A percentile compares a stretch with the other conserved stretches of the same genome.
These are phyloP conservation scores for Cordyceps cicadae DNA, from an alignment of 2,329 filamentous ascomycete species.

Conservation along the genomic window DNA sequence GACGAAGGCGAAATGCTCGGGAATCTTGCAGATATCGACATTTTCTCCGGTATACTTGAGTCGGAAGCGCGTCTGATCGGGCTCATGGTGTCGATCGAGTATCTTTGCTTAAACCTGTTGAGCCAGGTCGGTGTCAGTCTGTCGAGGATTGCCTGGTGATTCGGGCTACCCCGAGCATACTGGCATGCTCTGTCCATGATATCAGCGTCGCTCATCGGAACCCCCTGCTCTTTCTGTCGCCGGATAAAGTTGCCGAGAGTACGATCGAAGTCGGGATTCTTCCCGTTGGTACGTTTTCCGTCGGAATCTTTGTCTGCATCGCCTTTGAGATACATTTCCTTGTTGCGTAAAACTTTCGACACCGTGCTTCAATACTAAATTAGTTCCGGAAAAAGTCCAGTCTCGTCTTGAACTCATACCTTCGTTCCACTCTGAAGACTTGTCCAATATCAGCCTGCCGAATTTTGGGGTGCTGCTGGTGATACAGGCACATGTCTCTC, in stretches of 20 bases:
- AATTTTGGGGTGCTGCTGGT: conserved; percentile 78
- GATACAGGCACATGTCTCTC: conserved; percentile 86
- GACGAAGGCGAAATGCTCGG: conserved; percentile 61
- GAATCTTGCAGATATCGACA: conserved; percentile 45
- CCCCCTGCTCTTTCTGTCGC: conserved; percentile 70
- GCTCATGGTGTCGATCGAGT: conserved; percentile 46
- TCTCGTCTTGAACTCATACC: conserved; percentile 47
- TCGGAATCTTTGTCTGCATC: conserved; percentile 63
- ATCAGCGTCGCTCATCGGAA: conserved; percentile 66
- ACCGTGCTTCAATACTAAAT: conserved; percentile 61
- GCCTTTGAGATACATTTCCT: conserved; percentile 88
- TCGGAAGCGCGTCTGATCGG: conserved; percentile 52
- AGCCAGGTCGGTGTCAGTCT: conserved; percentile 72
- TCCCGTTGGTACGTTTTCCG: conserved; percentile 74
- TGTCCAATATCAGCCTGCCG: conserved; percentile 97
- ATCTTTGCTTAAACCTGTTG: conserved; percentile 92
- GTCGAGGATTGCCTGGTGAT: conserved; percentile 63
- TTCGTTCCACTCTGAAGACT: conserved; percentile 93
- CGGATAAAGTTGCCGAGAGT: conserved; percentile 80
- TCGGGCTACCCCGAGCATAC: conserved; percentile 63
- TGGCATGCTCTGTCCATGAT: conserved; percentile 78
- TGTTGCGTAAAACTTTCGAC: conserved; percentile 92
- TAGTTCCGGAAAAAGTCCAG: conserved; percentile 10
- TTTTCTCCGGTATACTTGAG: conserved; percentile 63
- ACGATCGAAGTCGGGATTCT: conserved; percentile 83